Percentiles rank a stretch among this genome's conserved stretches.
These are phyloP conservation scores for Pseudocercospora pini-densiflorae DNA, from an alignment of 2,329 filamentous ascomycete species.

Conservation along the genomic window DNA sequence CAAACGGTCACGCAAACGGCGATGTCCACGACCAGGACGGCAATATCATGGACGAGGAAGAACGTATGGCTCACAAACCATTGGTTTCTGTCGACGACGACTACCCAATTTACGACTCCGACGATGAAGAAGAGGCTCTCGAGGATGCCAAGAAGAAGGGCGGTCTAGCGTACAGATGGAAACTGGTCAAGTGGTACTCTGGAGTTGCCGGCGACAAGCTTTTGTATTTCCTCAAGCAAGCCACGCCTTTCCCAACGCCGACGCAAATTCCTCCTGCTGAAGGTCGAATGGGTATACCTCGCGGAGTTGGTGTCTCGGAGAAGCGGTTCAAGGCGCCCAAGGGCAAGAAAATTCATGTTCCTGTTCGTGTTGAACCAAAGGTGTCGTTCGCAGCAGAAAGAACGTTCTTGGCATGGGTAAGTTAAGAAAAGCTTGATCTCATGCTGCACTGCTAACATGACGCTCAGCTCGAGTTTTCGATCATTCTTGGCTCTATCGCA, in stretches of 20 bases:
- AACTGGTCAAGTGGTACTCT: conserved; percentile 56
- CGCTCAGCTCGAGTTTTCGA: conserved; percentile 84
- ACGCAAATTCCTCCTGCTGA: conserved; percentile 49
- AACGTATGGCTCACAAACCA: conserved; percentile 71
- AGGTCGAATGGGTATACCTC: conserved; percentile 50
- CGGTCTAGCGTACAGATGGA: conserved; percentile 73
- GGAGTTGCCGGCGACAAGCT: conserved; percentile 49
- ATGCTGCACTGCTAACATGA: background rate
- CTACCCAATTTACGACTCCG: conserved; percentile 89
- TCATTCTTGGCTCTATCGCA: conserved; percentile 88
- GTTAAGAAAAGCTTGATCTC: conserved; percentile 34
- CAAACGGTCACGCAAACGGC: conserved; percentile 37
- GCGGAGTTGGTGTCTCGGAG: conserved; percentile 42
- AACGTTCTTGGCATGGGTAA: conserved; percentile 91
- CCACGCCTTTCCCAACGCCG: conserved; percentile 45
- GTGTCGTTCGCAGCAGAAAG: conserved; percentile 96
- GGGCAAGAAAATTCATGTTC: conserved; percentile 91
- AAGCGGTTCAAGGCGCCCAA: conserved; percentile 71
- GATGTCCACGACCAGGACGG: conserved; percentile 30
- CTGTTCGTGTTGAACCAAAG: conserved; percentile 94
- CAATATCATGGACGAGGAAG: conserved; percentile 74
- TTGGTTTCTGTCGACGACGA: conserved; percentile 64
- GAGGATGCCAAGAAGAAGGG: conserved; percentile 79
- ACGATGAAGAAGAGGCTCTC: conserved; percentile 73
- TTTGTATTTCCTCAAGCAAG: conserved; percentile 41